Evolutionary conservation across 495 filamentous ascomycete species (phyloP), one percentile per base, ranked within the genome.

Genomic region (Penicillium verhagenii): DNA sequence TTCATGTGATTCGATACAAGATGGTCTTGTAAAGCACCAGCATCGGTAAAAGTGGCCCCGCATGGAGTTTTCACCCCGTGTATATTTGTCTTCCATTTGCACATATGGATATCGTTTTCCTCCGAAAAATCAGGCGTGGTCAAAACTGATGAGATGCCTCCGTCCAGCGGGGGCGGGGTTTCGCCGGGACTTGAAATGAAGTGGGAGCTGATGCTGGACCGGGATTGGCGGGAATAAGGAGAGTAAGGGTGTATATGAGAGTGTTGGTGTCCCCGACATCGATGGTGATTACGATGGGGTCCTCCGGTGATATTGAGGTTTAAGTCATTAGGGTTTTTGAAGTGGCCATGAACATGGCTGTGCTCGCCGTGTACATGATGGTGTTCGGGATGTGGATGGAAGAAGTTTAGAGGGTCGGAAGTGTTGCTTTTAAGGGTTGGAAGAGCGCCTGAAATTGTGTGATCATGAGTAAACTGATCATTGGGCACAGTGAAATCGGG

Each of bases 111-210:
- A 4, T 72, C 68, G 14, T 33, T 60, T n/a, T 77, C 72, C 5
- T 67, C 61, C 0, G 66, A 61, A 33, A 71, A 70, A 20, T 72
- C 69, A 6, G 75, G 73, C 13, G 71, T 77, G 3, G 74, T 76
- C 50, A 76, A 53, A 18, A 72, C 63, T 1, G 75, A 75, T 11
- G 75, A 72, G 1, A 53, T 46, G 19, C 69, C 69, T 7, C 69
- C 65, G 10, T 78, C 75, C 18, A 78, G 58, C 10, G 75, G 73
- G n/a, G 75, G 75, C 25, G 75, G 71, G 0, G 71, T 77, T 25
- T 75, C 74, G 23, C 67, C 68, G 1, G 74, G 70, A 47, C 72
- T 77, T 11, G 72, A 71, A 8, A 71, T 38, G 29, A 75, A 46
- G 18, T 73, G 73, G 2, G 75, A 77, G 51, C 73, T 78, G 19